Conservation (phyloP, 208 protist species). For the Leishmania arabica region DNA sequence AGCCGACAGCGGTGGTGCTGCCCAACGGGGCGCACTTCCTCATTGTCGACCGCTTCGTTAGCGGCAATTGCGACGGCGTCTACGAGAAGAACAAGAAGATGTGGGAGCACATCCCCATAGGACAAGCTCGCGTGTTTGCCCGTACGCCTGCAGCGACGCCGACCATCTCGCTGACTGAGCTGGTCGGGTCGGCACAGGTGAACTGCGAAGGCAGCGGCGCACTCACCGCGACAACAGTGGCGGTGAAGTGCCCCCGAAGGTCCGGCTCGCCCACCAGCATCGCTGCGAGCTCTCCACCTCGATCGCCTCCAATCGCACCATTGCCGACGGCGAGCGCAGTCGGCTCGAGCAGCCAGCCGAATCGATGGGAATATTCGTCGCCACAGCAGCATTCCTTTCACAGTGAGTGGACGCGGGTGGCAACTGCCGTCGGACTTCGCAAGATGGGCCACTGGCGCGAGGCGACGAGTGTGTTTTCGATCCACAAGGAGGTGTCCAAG, state of each 20-base stretch:
- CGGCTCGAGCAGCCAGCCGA: neutral
- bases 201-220: neutral
- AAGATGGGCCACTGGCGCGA: constrained; percentile 75
- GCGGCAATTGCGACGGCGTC: constrained; percentile 61
- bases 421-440: constrained; percentile 53
- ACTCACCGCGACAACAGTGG: neutral
- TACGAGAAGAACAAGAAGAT: constrained; percentile 71
- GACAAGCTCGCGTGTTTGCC: constrained; percentile 70
- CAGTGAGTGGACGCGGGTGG: constrained; percentile 34
- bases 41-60: constrained; percentile 61
- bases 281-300: neutral
- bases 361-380: neutral
- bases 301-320: neutral
- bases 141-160: neutral
- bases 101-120: constrained; percentile 83
- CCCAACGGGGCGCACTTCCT: constrained; percentile 51
- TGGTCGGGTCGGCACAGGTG: neutral
- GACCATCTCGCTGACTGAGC: neutral
- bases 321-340: neutral
- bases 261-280: neutral
- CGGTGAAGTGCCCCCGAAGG: neutral
- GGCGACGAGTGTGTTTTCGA: constrained; percentile 33
- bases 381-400: neutral
- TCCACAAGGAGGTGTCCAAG: constrained; percentile 36
- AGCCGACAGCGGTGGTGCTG: constrained; percentile 41